Evolutionary conservation across 2,329 filamentous ascomycete genomes (phyloP), one percentile per base, ranked within the genome.

Genomic region (Penicillium sp.): DNA sequence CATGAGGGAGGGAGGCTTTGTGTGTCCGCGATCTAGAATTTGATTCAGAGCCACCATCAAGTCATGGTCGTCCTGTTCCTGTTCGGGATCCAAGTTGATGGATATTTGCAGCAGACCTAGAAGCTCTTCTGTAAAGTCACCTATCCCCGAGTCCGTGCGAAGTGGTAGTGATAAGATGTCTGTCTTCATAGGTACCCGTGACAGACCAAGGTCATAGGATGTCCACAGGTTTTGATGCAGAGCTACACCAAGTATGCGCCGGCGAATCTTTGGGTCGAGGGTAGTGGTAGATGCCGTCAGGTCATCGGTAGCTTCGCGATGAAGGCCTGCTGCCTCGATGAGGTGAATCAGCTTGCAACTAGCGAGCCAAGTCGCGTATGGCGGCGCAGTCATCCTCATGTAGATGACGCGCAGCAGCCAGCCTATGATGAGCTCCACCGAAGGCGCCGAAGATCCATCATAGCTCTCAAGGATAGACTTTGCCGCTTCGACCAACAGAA

Each of bases 201-300:
- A 84, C 0, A 83, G 77, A 0, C 85, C 85, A 56, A 86, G 79
- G 60, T 87, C 85, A 64, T 84, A 86, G 0, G 84, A 86, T 13
- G 82, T 81, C 84, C 85, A 87, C 4, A 82, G 81, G 66, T 87
- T 86, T 7, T 86, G 75, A 64, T 86, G 84, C n/a, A 84, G 81
- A 0, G 85, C 81, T 1, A 86, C 76, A 31, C 83, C 79, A 57
- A 84, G 67, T 1, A 85, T 66, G 6, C 82, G 69, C 38, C 77
- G 73, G 5, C 75, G 73, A 2, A 76, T 69, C 13, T 84, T 81
- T 13, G 66, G 58, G 31, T 75, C 68, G 9, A 15, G 2, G 9
- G 15, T 15, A 2, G 2, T 2, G 23, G 5, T 50, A 7, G n/a
- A 26, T 1, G 19, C 5, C 17, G 59, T 58, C 64, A 61, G 19